Percentiles rank a stretch among this genome's conserved stretches.
phyloP scores from a whole-genome alignment of 129 eudicot species.

The Scalesia atractyloides region DNA sequence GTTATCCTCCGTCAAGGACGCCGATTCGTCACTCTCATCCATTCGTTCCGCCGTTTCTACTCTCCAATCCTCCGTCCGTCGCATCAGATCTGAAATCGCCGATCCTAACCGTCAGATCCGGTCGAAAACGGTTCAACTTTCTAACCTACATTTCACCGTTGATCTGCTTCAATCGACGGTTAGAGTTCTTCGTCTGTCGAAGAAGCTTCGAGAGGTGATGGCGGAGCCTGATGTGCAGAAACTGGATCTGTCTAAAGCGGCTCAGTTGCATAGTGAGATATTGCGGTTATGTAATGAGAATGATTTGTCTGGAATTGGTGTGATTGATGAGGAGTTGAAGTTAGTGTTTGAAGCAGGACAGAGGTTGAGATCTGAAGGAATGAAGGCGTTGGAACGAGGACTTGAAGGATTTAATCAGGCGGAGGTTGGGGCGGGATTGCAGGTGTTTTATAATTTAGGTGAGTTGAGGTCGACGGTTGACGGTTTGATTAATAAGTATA shows the following conservation, averaged over 20 bases:
- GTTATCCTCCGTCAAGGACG: slow-evolving; percentile 59
- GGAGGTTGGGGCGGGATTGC: slow-evolving; percentile 88
- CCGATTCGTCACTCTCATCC: slow-evolving; percentile 66
- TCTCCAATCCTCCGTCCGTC: slow-evolving; percentile 65
- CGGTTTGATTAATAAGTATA: slow-evolving; percentile 69
- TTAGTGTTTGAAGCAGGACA: slow-evolving; percentile 67
- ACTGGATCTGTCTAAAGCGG: slow-evolving; percentile 73
- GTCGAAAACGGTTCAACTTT: slow-evolving; percentile 59
- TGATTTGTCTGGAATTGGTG: slow-evolving; percentile 55
- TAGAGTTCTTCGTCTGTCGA: slow-evolving; percentile 54
- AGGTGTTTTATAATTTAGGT: slow-evolving; percentile 90
- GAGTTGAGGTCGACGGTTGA: slow-evolving; percentile 78
- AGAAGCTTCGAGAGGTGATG: slow-evolving; percentile 59
- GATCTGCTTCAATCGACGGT: slow-evolving; percentile 52
- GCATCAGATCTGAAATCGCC: slow-evolving; percentile 69
- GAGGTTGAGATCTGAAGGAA: slow-evolving; percentile 62
- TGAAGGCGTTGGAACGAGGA: slow-evolving; percentile 82
- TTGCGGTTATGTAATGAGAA: slow-evolving; percentile 49
- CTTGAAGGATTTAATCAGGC: slow-evolving; percentile 86
- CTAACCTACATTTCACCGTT: slow-evolving; percentile 55
- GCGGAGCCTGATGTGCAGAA: slow-evolving; percentile 30
- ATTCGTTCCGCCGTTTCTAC: slow-evolving; percentile 59
- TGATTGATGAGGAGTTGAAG: slow-evolving; percentile 68
- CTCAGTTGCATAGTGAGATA: slow-evolving; percentile 71
- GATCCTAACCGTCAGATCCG: slow-evolving; percentile 65